These are phyloP conservation scores for Monosporascus ibericus DNA, from an alignment of 2,329 filamentous ascomycete genomes.

Conservation along the genomic window DNA sequence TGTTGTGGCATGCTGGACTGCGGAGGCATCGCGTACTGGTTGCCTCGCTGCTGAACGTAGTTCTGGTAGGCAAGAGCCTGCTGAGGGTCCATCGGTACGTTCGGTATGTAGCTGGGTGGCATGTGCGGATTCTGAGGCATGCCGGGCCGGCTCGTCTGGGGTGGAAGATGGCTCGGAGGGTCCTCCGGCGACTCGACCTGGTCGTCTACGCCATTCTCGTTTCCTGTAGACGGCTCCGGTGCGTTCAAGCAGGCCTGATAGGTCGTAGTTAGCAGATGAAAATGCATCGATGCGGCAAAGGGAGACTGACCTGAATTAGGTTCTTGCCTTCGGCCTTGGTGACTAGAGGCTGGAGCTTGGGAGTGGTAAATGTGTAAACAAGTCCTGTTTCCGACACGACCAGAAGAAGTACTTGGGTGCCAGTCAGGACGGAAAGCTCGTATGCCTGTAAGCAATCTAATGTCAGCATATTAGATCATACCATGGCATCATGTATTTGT, in stretches of 20 bases:
- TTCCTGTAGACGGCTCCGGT: conserved; percentile 76
- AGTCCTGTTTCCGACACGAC: conserved; percentile 96
- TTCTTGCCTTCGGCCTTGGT: conserved; percentile 99
- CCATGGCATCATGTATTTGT: background rate
- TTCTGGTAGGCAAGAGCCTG: conserved; percentile 78
- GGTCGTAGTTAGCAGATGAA: conserved; percentile 24
- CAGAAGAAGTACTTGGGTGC: conserved; percentile 92
- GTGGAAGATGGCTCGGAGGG: conserved; percentile 68
- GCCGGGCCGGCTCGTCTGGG: conserved; percentile 55
- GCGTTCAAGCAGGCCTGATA: conserved; percentile 88
- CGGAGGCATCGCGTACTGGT: conserved; percentile 72
- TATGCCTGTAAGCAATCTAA: conserved; percentile 62
- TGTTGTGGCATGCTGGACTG: conserved; percentile 76
- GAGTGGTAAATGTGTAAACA: conserved; percentile 97
- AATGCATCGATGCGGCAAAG: conserved; percentile 2
- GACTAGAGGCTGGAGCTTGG: conserved; percentile 94
- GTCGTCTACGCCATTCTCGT: conserved; percentile 76
- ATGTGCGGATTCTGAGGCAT: conserved; percentile 61
- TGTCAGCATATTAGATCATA: conserved; percentile 10
- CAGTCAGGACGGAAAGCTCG: conserved; percentile 92
- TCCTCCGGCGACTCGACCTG: conserved; percentile 90
- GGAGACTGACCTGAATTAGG: conserved; percentile 76
- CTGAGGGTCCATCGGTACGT: conserved; percentile 66
- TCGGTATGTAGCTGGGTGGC: conserved; percentile 56
- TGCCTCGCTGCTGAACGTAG: conserved; percentile 69